Percentiles rank a stretch among this genome's conserved stretches.
These are phyloP conservation scores for Tolypocladium tropicale DNA, from an alignment of 2,329 filamentous ascomycete species.

Conservation along the genomic window DNA sequence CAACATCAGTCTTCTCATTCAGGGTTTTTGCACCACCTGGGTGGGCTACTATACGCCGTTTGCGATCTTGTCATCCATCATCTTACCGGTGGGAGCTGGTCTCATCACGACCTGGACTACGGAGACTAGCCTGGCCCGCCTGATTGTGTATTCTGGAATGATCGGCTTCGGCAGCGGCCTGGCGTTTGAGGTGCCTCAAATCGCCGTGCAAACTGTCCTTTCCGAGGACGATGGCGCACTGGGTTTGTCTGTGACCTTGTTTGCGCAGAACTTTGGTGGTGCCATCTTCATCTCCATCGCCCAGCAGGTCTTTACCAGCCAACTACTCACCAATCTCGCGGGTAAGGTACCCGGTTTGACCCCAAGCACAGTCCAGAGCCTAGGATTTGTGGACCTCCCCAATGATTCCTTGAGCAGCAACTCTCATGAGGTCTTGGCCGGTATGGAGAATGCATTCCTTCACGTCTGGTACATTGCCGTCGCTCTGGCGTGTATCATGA, in stretches of 20 bases:
- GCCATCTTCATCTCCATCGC: not conserved
- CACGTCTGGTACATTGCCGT: not conserved
- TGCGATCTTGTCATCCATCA: not conserved
- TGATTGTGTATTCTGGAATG: not conserved
- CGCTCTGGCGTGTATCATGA: not conserved
- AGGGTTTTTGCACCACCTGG: not conserved
- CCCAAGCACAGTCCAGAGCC: not conserved
- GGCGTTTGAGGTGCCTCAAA: not conserved
- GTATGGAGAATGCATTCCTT: not conserved
- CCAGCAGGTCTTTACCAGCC: not conserved
- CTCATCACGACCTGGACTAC: not conserved
- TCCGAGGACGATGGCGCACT: not conserved
- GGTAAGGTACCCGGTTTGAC: not conserved
- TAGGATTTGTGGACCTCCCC: not conserved
- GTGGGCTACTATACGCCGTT: not conserved
- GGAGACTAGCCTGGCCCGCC: not conserved
- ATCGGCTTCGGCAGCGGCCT: not conserved
- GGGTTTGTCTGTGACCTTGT: not conserved
- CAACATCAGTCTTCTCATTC: not conserved
- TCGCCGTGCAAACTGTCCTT: not conserved
- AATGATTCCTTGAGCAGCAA: not conserved
- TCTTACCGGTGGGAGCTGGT: not conserved
- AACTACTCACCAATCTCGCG: not conserved
- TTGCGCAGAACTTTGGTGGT: not conserved
- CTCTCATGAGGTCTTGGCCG: not conserved